A percentile compares a stretch with the other conserved stretches of the same genome.
Conservation (phyloP, 306 rosid genomes). For the Lagenaria siceraria region DNA sequence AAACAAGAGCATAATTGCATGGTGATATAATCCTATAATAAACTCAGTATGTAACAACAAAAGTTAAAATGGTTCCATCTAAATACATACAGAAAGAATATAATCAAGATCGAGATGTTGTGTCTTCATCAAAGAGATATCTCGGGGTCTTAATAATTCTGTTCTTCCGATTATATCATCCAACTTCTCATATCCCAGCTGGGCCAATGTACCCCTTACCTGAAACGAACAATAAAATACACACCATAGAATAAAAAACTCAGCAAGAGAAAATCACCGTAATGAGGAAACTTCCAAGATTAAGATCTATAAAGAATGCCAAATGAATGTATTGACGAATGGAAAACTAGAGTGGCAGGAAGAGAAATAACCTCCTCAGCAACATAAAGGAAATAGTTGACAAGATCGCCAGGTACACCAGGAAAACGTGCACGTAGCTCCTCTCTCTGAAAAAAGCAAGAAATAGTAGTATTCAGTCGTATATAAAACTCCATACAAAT, state of each 20-base stretch:
- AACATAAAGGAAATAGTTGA: conserved; percentile 82
- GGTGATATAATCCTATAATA: background rate
- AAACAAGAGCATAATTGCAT: background rate
- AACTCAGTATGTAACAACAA: background rate
- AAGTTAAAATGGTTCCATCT: conserved; percentile 1
- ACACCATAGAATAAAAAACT: background rate
- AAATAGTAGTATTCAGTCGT: background rate
- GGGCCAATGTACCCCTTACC: conserved; percentile 96
- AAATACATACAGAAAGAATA: conserved; percentile 58
- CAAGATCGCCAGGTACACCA: conserved; percentile 98
- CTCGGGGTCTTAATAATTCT: conserved; percentile 66
- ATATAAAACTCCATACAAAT: conserved; percentile 6
- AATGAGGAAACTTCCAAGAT: background rate
- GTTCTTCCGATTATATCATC: conserved; percentile 89
- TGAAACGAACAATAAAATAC: conserved; percentile 13
- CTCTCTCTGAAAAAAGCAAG: conserved; percentile 56
- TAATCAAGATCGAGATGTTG: conserved; percentile 79
- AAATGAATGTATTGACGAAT: background rate
- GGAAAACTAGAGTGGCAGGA: conserved; percentile 13
- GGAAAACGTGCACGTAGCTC: conserved; percentile 99
- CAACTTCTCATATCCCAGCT: conserved; percentile 84
- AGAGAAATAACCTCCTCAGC: conserved; percentile 78
- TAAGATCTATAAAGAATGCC: background rate
- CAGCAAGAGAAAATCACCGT: background rate
- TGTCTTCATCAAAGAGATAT: conserved; percentile 81